Evolutionary conservation across 331 rosid species (phyloP), one percentile per base, ranked within the genome.

Genomic region (Prunus yedoensis): DNA sequence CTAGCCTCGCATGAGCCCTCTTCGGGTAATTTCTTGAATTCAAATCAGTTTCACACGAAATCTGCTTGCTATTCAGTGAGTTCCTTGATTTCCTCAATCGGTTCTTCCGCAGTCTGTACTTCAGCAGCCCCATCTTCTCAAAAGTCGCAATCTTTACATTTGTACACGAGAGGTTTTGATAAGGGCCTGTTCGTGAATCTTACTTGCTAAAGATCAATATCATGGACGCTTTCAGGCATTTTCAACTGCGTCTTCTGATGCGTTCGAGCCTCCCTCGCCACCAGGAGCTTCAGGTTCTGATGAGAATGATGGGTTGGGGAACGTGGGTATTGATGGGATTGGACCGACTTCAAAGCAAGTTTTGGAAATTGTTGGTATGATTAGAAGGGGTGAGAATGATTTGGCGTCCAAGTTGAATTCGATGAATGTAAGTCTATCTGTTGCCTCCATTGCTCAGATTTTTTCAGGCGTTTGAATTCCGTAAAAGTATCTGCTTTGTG

Each of bases 401-500:
- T 88, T 89, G 73, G 87, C 79, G 64, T 46, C 66, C 27, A 86
- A 32, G 70, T 79, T 93, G 85, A 75, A 85, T 62, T 68, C 59
- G 27, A 71, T 78, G 84, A 83, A 87, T 75, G 84, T 85, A 28
- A 66, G 51, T 49, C 77, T 91, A 59, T 80, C 91, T 21, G 3
- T 70, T 68, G 27, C 74, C 38, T 81, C 74, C 7, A 41, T 80
- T 74, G 53, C 56, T 54, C 66, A 78, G 62, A 65, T n/a, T 91
- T 73, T 84, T 93, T 59, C 52, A 68, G 64, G 68, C 21, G 28
- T n/a, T 75, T 91, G 73, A 85, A 83, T 54, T 1, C 18, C 5
- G 74, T 74, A 52, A 88, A 78, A 57, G 83, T 87, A 17, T 80
- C 92, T 14, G 92, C 88, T 4, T 77, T 84, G 79, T 56, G 82